Conservation (phyloP, 306 rosid genomes). For the Cucurbita ficifolia region DNA sequence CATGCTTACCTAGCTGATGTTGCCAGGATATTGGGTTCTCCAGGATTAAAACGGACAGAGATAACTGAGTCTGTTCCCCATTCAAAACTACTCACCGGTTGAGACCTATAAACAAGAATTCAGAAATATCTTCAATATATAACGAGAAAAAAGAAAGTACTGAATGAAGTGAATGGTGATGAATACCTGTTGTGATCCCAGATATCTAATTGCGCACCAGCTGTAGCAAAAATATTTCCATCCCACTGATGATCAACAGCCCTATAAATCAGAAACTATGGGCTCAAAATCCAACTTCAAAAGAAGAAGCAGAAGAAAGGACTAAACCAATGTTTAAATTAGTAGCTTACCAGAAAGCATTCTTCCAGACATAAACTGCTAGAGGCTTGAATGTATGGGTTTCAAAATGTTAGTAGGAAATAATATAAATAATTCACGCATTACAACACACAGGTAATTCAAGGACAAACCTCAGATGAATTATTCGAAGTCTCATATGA, state of each 20-base stretch:
- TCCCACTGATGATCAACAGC: conserved; percentile 90
- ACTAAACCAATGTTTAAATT: neutral
- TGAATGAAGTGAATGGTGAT: conserved; percentile 7
- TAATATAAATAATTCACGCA: neutral
- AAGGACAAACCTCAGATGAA: conserved; percentile 35
- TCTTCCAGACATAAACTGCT: conserved; percentile 54
- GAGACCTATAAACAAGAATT: conserved; percentile 40
- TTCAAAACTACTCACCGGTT: conserved; percentile 54
- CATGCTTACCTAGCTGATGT: conserved; percentile 57
- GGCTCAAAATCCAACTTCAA: neutral
- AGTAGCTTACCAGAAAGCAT: conserved; percentile 63
- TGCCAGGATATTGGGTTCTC: conserved; percentile 58
- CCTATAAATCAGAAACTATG: conserved; percentile 27
- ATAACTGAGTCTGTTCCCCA: conserved; percentile 71
- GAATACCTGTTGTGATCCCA: conserved; percentile 86
- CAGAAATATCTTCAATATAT: neutral
- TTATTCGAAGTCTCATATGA: conserved; percentile 21
- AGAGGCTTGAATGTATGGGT: conserved; percentile 42
- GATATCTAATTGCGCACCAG: conserved; percentile 74
- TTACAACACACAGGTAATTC: neutral
- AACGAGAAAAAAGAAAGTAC: conserved; percentile 5
- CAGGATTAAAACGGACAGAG: conserved; percentile 79
- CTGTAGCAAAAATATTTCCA: conserved; percentile 78
- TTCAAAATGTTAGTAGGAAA: conserved; percentile 11
- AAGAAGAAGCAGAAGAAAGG: neutral